phyloP scores from a whole-genome alignment of 176 grass and related monocot genomes.

The Panicum miliaceum region DNA sequence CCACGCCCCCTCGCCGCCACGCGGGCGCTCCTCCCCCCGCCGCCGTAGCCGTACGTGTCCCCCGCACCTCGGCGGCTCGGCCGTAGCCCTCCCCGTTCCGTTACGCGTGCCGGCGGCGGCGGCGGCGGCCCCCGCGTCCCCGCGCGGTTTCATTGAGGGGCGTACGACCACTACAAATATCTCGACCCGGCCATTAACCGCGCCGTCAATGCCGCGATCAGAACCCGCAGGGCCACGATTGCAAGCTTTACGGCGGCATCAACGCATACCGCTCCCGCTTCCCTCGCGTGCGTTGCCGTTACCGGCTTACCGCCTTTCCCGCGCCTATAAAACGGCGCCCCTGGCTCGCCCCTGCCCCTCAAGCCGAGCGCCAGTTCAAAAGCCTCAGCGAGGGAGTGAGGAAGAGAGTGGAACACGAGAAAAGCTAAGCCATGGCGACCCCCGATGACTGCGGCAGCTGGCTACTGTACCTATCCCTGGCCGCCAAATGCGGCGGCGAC shows the following conservation, averaged over 20 bases:
- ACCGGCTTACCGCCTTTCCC: background rate
- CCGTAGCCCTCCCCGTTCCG: background rate
- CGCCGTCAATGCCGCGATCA: background rate
- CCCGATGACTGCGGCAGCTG: conserved; percentile 49
- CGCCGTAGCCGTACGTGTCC: conserved; percentile 23
- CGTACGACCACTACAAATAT: background rate
- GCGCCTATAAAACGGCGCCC: conserved; percentile 53
- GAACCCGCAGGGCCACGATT: background rate
- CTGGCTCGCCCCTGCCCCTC: background rate
- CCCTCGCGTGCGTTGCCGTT: background rate
- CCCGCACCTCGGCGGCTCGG: background rate
- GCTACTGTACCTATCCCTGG: conserved; percentile 61
- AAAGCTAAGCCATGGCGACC: conserved; percentile 31
- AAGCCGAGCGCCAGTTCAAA: conserved; percentile 2
- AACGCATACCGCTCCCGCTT: background rate
- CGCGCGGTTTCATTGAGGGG: background rate
- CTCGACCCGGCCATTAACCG: background rate
- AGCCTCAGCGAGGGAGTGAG: background rate
- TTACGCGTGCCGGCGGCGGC: conserved; percentile 4
- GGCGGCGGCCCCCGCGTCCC: background rate
- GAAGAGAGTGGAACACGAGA: background rate
- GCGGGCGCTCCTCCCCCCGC: background rate
- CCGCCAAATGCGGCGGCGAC: conserved; percentile 55
- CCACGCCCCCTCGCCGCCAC: conserved; percentile 18
- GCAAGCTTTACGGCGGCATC: background rate